Base-by-base conservation (phyloP, 2,329 filamentous ascomycete species). In the Emericellopsis cladophorae region DNA sequence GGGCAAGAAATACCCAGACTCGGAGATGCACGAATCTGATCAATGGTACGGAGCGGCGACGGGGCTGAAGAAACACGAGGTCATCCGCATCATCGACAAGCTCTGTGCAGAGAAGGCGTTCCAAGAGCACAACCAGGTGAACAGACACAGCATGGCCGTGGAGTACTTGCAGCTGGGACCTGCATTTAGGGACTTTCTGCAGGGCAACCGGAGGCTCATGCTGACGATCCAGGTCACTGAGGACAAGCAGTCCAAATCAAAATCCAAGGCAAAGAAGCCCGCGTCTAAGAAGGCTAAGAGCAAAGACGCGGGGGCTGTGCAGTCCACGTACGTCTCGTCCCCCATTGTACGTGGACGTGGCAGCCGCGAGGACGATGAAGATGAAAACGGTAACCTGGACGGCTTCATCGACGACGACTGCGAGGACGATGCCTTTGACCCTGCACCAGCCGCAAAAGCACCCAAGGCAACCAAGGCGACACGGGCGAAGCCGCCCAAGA, bases 61-160 rank as follows among this genome's bases (percentile, higher is more conserved):
- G 46, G 66, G 75, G 14, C 62, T 94, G 49, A 79, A 82, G 43
- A 78, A 82, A 51, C 76, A 80, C 31, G 85, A 93, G 52, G 72
- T 88, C 11, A 84, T 95, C 54, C 80, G 88, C 32, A 69, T 96
- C n/a, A 86, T 95, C 51, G 78, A 86, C 53, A 72, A 75, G 37
- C 67, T 98, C 9, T 64, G 85, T 7, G 74, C 74, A 5, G 84
- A 93, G 52, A 80, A 81, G 36, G 85, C 80, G 6, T 64, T 98
- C 22, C 60, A 57, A 12, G 87, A 95, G 59, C 65, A 80, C 29
- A 84, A 86, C 53, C 51, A 60, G 11, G 59, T 62, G 32, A 57
- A 56, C 24, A 56, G 51, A n/a, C 54, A 62, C 42, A 75, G 76
- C 5, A 89, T 94, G 55, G 74, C 85, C 2, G 74, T 78, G 40